Evolutionary conservation across 2,329 filamentous ascomycete genomes (phyloP), one percentile per base, ranked within the genome.

Genomic region (Alternaria incomplexa): DNA sequence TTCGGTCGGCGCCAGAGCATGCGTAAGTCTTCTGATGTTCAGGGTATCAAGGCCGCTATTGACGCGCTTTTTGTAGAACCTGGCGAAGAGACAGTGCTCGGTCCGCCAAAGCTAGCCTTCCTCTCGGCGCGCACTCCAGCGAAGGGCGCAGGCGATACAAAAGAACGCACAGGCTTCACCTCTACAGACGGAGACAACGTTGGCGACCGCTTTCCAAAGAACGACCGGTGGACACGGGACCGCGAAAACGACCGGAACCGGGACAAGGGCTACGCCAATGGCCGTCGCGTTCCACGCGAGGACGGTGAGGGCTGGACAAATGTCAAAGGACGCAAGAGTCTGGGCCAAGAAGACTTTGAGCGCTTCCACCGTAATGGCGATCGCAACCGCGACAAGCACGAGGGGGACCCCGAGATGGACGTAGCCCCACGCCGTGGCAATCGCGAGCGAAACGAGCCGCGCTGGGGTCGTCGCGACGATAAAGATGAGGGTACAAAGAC

Each of bases 71-170:
- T 73, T 71, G 40, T 69, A 91, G 89, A 88, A 77, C 83, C 87
- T 73, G 73, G 73, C 55, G 94, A 97, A 72, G 93, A 96, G 67
- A 91, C 96, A 61, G 87, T 96, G 62, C 90, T 97, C 61, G 93
- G 92, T 13, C 93, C 93, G 20, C 92, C 93, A 2, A 92, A 92
- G 79, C 92, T 89, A 50, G 88, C 89, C 47, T 97, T 97, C 79
- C 88, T 92, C 56, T 96, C 93, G 1, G 87, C 90, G 56, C 85
- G 88, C 63, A 66, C 62, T 25, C 78, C 80, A 66, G 80, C 81
- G 36, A 86, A 86, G 62, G 67, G 71, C 44, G 67, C 76, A 40
- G 80, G 79, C 54, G 68, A 78, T 28, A 59, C 71, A 28, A 81
- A 83, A 55, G 75, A 78, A 63, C 71, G 76, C 26, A 76, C 77